Conservation (phyloP, 176 grass and related monocot genomes). For the Calamus simplicifolius region DNA sequence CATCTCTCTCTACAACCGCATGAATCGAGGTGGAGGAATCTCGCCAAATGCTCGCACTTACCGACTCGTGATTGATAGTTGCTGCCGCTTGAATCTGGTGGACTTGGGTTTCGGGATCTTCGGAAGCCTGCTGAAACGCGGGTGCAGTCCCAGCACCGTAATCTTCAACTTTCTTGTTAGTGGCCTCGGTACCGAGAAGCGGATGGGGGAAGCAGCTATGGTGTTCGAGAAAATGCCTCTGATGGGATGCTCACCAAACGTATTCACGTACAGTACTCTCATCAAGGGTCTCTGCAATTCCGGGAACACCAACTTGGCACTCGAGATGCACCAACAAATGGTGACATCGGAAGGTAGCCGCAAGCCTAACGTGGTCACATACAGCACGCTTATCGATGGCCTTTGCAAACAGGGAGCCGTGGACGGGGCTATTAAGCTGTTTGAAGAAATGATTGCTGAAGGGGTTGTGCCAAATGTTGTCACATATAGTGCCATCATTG, state of each 20-base stretch:
- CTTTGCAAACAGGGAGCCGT: no score
- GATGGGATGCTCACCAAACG: constrained; percentile 11
- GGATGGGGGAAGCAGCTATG: background rate
- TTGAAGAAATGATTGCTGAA: no score
- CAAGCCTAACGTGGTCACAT: constrained; percentile 9
- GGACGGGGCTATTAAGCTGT: no score
- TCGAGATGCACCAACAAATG: constrained; percentile 20
- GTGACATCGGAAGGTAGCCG: background rate
- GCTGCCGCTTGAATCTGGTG: background rate
- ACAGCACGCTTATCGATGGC: background rate
- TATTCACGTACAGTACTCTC: background rate
- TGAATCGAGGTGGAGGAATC: background rate
- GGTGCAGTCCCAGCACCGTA: background rate
- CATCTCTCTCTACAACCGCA: constrained; percentile 17
- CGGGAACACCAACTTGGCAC: constrained; percentile 1
- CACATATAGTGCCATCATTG: no score
- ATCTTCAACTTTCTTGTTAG: background rate
- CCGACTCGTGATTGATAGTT: constrained; percentile 14
- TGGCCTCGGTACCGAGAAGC: constrained; percentile 6
- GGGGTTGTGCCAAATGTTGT: no score
- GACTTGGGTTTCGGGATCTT: constrained; percentile 12
- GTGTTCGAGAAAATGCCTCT: constrained; percentile 26
- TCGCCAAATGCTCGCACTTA: background rate
- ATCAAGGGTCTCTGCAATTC: constrained; percentile 8
- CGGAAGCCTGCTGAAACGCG: constrained; percentile 1